Conservation (phyloP, 1,284 basidiomycete genomes). For the Leucoagaricus sp. region DNA sequence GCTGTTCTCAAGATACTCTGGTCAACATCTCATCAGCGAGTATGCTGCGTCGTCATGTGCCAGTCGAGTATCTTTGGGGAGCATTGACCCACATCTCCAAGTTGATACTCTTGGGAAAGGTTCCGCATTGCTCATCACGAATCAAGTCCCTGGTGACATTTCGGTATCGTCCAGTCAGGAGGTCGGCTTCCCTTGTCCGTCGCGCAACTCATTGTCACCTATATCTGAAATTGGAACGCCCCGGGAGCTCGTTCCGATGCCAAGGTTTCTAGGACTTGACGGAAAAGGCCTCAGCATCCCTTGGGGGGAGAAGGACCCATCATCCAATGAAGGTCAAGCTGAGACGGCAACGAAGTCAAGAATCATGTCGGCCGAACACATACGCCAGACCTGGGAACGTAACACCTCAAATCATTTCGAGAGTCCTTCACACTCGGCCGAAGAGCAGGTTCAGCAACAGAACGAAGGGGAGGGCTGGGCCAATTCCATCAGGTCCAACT, state of each 20-base stretch:
- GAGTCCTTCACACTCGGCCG: not conserved
- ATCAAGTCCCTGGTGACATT: conserved; percentile 11
- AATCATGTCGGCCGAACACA: conserved; percentile 21
- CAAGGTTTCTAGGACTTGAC: conserved; percentile 25
- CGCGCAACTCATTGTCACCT: conserved; percentile 9
- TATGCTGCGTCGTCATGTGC: not conserved
- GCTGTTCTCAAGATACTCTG: conserved; percentile 21
- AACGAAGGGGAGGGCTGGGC: conserved; percentile 34
- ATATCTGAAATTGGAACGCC: conserved; percentile 21
- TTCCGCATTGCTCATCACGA: conserved; percentile 8
- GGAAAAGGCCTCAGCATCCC: conserved; percentile 23
- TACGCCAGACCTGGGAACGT: conserved; percentile 20
- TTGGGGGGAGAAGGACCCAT: conserved; percentile 19
- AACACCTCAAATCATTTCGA: conserved; percentile 21
- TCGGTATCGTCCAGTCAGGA: conserved; percentile 21
- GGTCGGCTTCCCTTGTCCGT: conserved; percentile 12
- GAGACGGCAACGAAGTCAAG: conserved; percentile 10
- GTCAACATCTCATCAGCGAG: conserved; percentile 10
- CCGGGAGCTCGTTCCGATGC: conserved; percentile 19
- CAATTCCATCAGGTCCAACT: conserved; percentile 32
- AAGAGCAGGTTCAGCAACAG: not conserved
- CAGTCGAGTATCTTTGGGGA: conserved; percentile 8
- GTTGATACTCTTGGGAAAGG: conserved; percentile 10
- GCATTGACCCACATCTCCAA: conserved; percentile 7
- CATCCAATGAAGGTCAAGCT: not conserved